Percentiles rank a stretch among this genome's conserved stretches.
phyloP scores from a whole-genome alignment of 495 filamentous ascomycete species.

The Aspergillus incahuasiensis region DNA sequence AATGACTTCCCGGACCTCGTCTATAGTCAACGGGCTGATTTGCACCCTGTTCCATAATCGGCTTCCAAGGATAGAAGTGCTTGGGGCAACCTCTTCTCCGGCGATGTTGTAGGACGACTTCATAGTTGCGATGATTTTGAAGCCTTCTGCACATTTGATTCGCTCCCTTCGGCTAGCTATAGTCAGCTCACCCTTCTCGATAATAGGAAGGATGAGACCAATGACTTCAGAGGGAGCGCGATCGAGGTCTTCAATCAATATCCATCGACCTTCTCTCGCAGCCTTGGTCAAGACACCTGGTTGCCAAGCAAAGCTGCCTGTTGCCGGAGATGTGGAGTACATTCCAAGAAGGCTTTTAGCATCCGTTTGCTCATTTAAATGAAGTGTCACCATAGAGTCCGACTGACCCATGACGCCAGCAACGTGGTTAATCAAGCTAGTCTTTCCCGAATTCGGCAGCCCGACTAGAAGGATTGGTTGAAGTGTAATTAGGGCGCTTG shows the following conservation, averaged over 20 bases:
- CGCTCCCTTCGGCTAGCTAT: slow-evolving; percentile 83
- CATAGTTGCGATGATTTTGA: slow-evolving; percentile 86
- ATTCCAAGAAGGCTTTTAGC: slow-evolving; percentile 91
- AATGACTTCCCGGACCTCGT: slow-evolving; percentile 73
- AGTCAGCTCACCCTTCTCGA: slow-evolving; percentile 80
- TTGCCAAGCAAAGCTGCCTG: slow-evolving; percentile 86
- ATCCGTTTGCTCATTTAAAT: slow-evolving; percentile 96
- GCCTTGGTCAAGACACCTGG: slow-evolving; percentile 93
- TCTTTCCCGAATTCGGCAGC: slow-evolving; percentile 85
- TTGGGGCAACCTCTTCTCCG: slow-evolving; percentile 57
- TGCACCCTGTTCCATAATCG: slow-evolving; percentile 76
- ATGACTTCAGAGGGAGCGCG: slow-evolving; percentile 94
- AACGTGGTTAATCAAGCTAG: slow-evolving; percentile 75
- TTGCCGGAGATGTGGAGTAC: slow-evolving; percentile 79
- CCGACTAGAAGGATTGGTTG: slow-evolving; percentile 78
- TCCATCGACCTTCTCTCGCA: slow-evolving; percentile 89
- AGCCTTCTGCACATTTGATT: slow-evolving; percentile 75
- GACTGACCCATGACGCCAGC: slow-evolving; percentile 70
- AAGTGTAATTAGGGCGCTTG: slow-evolving; percentile 55
- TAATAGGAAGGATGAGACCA: slow-evolving; percentile 82
- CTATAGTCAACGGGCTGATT: slow-evolving; percentile 59
- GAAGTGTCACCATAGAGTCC: slow-evolving; percentile 77
- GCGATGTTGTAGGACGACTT: slow-evolving; percentile 67
- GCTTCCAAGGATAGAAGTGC: slow-evolving; percentile 63
- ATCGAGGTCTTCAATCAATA: slow-evolving; percentile 94